Base-by-base conservation (phyloP, 1,139 yeast species). In the Geotrichum citri-aurantii region DNA sequence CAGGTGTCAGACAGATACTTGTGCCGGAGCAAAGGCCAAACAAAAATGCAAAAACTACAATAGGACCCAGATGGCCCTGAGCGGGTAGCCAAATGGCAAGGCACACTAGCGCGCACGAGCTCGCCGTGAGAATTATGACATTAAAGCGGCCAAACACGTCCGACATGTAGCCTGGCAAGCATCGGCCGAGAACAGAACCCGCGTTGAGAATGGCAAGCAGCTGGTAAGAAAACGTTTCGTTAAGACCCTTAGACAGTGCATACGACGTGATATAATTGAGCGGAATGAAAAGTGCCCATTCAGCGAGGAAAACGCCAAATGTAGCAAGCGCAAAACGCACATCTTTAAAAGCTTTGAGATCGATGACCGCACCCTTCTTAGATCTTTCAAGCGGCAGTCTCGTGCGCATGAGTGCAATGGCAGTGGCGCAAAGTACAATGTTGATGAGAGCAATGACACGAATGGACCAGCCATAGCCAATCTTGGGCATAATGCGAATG, bases 381-480 rank as follows among this genome's bases (percentile, higher is more conserved):
- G 62, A 56, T 4, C 33, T 73, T 62, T 61, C 85, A 59, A 75
- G 33, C 17, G 57, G 55, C 6, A 58, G 48, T 11, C 60, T 71
- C 40, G 81, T 81, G 60, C 70, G 74, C 17, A 81, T 77, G 4
- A 82, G 70, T 2, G 73, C 51, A 1, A 77, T 68, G 0, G 83
- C 71, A 5, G 75, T 62, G 0, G 69, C 56, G 66, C 79, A 73
- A 47, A 73, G 66, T 1, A 72, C 73, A 2, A 80, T 11, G 46
- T 46, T 53, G 17, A 82, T 69, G 55, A 84, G 79, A 0, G 82
- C 86, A 64, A 84, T 71, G 1, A 80, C 74, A 56, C 90, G 73
- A 54, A 83, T 76, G 1, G 87, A 81, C 88, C 89, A 85, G 33
- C 76, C 79, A 67, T 77, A 85, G 1, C 90, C 88, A 23, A 81